phyloP scores from a whole-genome alignment of 768 basidiomycete genomes.

The Ramaria sp. region DNA sequence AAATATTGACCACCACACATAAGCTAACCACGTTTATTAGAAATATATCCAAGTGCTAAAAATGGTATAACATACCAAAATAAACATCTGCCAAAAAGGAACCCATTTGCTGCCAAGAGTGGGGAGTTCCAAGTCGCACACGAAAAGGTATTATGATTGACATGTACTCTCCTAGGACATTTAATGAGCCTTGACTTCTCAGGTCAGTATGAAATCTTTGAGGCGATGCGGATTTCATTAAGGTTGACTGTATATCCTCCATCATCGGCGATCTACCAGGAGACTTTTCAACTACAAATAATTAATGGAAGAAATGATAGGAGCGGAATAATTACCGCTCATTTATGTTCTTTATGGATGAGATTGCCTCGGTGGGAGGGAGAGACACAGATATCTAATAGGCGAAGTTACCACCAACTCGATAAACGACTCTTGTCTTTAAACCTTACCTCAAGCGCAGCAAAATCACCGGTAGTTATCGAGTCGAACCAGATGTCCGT shows the following conservation, averaged over 20 bases:
- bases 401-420: not conserved
- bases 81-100: constrained; percentile 38
- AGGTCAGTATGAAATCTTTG: not conserved
- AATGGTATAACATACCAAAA: constrained; percentile 37
- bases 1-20: constrained; percentile 74
- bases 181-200: not conserved
- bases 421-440: not conserved
- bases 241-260: not conserved
- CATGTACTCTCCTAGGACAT: not conserved
- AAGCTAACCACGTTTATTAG: constrained; percentile 33
- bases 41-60: not conserved
- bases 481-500: constrained; percentile 68
- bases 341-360: too few relatives aligned
- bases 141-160: not conserved
- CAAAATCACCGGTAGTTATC: constrained; percentile 49
- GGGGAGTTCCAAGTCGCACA: not conserved
- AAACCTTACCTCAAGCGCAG: constrained; percentile 38
- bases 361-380: not conserved
- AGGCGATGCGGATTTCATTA: not conserved
- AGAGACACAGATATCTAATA: not conserved
- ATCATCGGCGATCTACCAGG: not conserved
- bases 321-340: too few relatives aligned
- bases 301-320: too few relatives aligned
- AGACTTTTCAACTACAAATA: too few relatives aligned
- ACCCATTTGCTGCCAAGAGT: constrained; percentile 5